Conservation (phyloP, 805 yeast species). For the Yamadazyma takamatsuzukensis region DNA sequence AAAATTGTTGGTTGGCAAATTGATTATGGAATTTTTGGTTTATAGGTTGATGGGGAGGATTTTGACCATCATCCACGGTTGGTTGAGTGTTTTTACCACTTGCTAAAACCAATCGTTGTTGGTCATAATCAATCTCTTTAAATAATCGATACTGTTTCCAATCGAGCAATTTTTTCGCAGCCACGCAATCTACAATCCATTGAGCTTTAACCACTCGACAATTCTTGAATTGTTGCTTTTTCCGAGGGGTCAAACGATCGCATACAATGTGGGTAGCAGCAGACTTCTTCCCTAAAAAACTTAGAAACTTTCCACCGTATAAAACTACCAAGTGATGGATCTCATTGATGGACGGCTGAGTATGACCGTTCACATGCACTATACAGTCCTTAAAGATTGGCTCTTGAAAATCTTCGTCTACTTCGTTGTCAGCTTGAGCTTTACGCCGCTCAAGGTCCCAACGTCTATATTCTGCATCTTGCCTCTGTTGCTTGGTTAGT, state of each 20-base stretch:
- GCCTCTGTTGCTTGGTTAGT: slow-evolving; percentile 55
- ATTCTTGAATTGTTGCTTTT: slow-evolving; percentile 58
- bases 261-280: slow-evolving; percentile 85
- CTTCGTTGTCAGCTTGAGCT: slow-evolving; percentile 14
- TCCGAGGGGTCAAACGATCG: slow-evolving; percentile 71
- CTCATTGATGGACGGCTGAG: slow-evolving; percentile 72
- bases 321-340: slow-evolving; percentile 67
- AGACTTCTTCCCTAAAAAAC: slow-evolving; percentile 65
- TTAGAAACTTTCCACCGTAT: slow-evolving; percentile 78
- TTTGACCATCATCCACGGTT: too few species aligned
- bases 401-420: slow-evolving; percentile 13
- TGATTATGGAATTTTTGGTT: too few species aligned
- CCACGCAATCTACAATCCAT: slow-evolving; percentile 74
- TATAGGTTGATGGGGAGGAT: too few species aligned
- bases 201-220: slow-evolving; percentile 76
- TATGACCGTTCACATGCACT: slow-evolving; percentile 85
- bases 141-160: slow-evolving; percentile 69
- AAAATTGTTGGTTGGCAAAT: slow-evolving; percentile 5
- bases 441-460: slow-evolving; percentile 44
- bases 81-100: too few species aligned
- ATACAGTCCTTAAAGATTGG: slow-evolving; percentile 59
- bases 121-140: slow-evolving; percentile 52
- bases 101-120: slow-evolving; percentile 42
- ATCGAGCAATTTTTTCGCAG: slow-evolving; percentile 43
- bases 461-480: slow-evolving; percentile 46